phyloP scores from a whole-genome alignment of 2,329 filamentous ascomycete genomes.

The Microcyclospora pomicola region DNA sequence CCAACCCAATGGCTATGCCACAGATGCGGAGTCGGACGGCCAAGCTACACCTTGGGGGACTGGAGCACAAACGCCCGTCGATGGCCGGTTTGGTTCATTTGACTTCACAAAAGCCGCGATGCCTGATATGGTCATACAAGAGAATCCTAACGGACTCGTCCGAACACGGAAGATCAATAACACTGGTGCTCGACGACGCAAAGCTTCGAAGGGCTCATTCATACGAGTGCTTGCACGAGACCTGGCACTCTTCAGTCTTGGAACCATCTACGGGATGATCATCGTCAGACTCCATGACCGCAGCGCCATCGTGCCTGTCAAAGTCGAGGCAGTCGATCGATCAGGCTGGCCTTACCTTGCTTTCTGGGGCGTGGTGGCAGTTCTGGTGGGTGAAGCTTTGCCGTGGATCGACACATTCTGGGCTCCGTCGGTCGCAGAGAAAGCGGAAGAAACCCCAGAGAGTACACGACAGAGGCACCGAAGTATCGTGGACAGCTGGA shows the following conservation, averaged over 20 bases:
- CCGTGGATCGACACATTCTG: conserved; percentile 74
- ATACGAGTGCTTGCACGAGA: conserved; percentile 30
- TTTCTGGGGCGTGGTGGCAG: conserved; percentile 71
- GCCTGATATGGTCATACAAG: conserved; percentile 12
- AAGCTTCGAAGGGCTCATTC: conserved; percentile 16
- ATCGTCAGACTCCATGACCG: conserved; percentile 67
- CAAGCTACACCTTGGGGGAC: conserved; percentile 1
- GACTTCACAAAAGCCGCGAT: conserved; percentile 13
- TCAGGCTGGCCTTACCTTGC: conserved; percentile 53
- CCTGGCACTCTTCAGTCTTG: conserved; percentile 60
- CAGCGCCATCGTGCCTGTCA: conserved; percentile 48
- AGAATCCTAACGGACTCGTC: conserved; percentile 10
- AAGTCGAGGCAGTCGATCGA: conserved; percentile 42
- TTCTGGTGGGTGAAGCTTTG: conserved; percentile 62
- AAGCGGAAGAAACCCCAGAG: conserved; percentile 2
- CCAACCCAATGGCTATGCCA: conserved; percentile 46
- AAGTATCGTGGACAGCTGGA: conserved; percentile 40
- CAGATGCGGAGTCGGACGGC: conserved; percentile 36
- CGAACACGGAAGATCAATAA: conserved; percentile 14
- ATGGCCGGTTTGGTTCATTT: conserved; percentile 8
- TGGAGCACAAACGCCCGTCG: conserved; percentile 4
- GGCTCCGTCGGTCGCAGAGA: conserved; percentile 38
- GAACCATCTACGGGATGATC: conserved; percentile 68
- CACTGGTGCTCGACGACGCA: conserved; percentile 9
- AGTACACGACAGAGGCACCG: conserved; percentile 6